Evolutionary conservation across 2,329 filamentous ascomycete species (phyloP), one percentile per base, ranked within the genome.

Genomic region (Beauveria pseudobassiana): DNA sequence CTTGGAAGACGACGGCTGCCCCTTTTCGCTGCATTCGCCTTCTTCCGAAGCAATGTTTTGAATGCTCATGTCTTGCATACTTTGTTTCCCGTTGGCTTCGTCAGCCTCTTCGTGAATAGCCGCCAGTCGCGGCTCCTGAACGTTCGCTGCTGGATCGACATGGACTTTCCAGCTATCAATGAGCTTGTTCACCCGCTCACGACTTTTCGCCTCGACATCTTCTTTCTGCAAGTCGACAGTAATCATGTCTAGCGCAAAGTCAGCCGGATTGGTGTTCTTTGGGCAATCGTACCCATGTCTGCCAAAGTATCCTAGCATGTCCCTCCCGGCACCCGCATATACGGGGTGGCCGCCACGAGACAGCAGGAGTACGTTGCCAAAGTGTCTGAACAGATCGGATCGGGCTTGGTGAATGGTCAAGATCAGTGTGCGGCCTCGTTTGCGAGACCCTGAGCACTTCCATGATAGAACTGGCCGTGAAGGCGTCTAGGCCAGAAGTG

Each of bases 341-440:
- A 87, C 85, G 0, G 87, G 82, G 26, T 81, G 80, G 0, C 89
- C 89, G 0, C 88, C 89, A 18, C 87, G 79, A 0, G 89, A 87
- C 1, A 92, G 78, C 1, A 92, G 80, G 1, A 92, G 74, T 0
- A 92, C 79, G 61, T 87, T 89, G 1, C 87, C 87, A 68, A 92
- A 92, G 63, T 86, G 82, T 22, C 77, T 77, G 68, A 91, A 92
- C 0, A 91, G 73, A 64, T 91, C 87, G 0, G 87, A 90, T 3
- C 89, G 83, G 1, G 88, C 86, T 70, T 92, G 89, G 62, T 92
- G 89, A 42, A 92, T 90, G 0, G 88, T 91, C n/a, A 91, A 77
- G 49, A 92, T 84, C 1, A 92, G 72, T 0, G 89, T 92, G 6
- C 88, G 82, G 1, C 89, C 73, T 92, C 89, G 24, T 84, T 82